Conservation (phyloP, 2,329 filamentous ascomycete species). For the Blumeria hordei region DNA sequence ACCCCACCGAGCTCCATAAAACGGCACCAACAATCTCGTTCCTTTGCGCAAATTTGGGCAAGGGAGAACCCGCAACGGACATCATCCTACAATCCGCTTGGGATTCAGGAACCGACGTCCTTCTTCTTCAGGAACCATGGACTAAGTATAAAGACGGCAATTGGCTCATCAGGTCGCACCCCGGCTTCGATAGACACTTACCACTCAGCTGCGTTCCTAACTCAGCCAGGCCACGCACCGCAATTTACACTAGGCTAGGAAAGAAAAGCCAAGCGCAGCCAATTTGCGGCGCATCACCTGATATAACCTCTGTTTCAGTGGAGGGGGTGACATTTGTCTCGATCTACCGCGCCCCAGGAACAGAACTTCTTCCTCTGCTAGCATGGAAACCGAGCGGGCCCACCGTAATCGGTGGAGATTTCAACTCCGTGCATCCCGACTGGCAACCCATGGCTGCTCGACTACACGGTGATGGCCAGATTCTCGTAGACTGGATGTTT, state of each 20-base stretch:
- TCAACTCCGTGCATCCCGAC: not conserved
- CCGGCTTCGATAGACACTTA: not conserved
- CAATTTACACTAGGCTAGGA: not conserved
- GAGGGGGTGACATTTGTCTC: not conserved
- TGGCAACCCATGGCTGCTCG: not conserved
- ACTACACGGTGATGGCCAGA: not conserved
- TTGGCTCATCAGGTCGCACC: not conserved
- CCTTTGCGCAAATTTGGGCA: not conserved
- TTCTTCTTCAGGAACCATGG: not conserved
- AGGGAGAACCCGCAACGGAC: not conserved
- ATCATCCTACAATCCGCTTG: not conserved
- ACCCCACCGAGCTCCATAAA: not conserved
- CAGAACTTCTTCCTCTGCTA: not conserved
- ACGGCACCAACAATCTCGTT: not conserved
- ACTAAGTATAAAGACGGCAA: not conserved
- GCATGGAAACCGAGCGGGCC: not conserved
- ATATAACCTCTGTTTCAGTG: not conserved
- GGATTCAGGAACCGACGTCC: not conserved
- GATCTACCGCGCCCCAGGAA: not conserved
- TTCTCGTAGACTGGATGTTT: not conserved
- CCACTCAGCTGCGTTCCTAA: not conserved
- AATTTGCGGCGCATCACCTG: not conserved
- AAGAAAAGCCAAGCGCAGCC: not conserved
- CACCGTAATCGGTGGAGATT: not conserved
- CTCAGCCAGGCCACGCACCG: not conserved